Base-by-base conservation (phyloP, 495 filamentous ascomycete species). In the Daldinia caldariorum region DNA sequence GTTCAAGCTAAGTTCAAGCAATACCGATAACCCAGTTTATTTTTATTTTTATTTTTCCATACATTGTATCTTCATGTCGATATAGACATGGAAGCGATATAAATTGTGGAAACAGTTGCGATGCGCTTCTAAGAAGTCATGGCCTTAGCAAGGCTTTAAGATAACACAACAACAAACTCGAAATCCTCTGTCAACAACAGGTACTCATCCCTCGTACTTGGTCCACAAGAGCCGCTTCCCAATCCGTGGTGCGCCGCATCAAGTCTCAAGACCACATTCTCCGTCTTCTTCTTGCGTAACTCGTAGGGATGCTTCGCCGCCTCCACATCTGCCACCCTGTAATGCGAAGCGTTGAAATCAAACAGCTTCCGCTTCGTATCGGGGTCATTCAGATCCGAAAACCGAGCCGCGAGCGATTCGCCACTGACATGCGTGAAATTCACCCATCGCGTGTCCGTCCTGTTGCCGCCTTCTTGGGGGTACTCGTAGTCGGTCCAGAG, bases 401-500 rank as follows among this genome's bases (percentile, higher is more conserved):
- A 68, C 38, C 62, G 62, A 35, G 77, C 76, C 57, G 77, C 79
- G 14, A 83, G 41, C 32, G 80, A 76, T 58, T 76, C 71, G 12
- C 81, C 79, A 4, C 77, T 60, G 0, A 64, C 61, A 50, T 83
- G 72, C 4, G 70, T 70, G 12, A 86, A 73, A 38, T 76, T 58
- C 22, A 89, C 74, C 85, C 86, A 90, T 16, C 82, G 69, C 3
- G 84, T 86, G 18, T 85, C 87, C 45, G 84, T 86, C n/a, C 87
- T 77, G 62, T 90, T 90, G 37, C 86, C 84, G 53, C 80, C 84
- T 63, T 91, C 89, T 62, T 90, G 89, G 0, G 88, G 89, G 34
- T 85, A 83, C 43, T 91, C 89, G 70, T 89, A 90, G 3, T 80
- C 76, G 1, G 84, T 84, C 59, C 84, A 83, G 45, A 90, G 80